A percentile compares a stretch with the other conserved stretches of the same genome.
These are phyloP conservation scores for Agaricus sinodeliciosus DNA, from an alignment of 768 basidiomycete species.

Conservation along the genomic window DNA sequence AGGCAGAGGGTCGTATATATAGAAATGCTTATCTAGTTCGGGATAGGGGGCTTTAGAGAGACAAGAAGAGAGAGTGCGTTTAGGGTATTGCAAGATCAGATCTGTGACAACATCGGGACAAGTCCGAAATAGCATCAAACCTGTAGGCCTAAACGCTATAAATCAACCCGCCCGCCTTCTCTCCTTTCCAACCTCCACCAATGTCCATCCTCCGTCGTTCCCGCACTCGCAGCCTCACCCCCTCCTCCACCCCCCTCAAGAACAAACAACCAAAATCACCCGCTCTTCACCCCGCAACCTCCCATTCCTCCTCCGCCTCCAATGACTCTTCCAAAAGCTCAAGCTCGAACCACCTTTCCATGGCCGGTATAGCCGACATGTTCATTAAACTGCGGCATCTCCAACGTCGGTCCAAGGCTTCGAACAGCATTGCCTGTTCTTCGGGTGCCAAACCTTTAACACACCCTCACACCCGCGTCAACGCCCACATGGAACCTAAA, in stretches of 20 bases:
- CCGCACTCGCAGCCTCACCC: background rate
- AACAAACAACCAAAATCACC: background rate
- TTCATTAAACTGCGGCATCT: constrained; percentile 47
- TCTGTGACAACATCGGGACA: background rate
- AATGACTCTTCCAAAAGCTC: background rate
- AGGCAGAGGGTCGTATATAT: too few species aligned
- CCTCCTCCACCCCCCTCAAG: background rate
- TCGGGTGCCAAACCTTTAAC: constrained; percentile 34
- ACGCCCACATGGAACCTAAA: constrained; percentile 13
- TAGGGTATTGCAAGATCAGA: background rate
- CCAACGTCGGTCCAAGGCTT: constrained; percentile 19
- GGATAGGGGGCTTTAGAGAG: too few species aligned
- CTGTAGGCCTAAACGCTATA: background rate
- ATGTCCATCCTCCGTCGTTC: constrained; percentile 10
- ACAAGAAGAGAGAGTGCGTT: too few species aligned
- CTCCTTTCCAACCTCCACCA: background rate
- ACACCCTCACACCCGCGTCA: constrained; percentile 27
- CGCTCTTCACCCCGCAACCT: background rate
- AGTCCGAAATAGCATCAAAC: constrained; percentile 8
- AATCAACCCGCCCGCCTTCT: background rate
- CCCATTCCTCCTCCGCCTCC: background rate
- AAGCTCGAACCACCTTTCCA: constrained; percentile 19
- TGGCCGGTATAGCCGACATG: constrained; percentile 43
- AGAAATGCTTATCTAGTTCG: too few species aligned
- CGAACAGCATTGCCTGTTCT: constrained; percentile 24